phyloP scores from a whole-genome alignment of 1,284 basidiomycete genomes.

The Pseudozyma hubeiensis region DNA sequence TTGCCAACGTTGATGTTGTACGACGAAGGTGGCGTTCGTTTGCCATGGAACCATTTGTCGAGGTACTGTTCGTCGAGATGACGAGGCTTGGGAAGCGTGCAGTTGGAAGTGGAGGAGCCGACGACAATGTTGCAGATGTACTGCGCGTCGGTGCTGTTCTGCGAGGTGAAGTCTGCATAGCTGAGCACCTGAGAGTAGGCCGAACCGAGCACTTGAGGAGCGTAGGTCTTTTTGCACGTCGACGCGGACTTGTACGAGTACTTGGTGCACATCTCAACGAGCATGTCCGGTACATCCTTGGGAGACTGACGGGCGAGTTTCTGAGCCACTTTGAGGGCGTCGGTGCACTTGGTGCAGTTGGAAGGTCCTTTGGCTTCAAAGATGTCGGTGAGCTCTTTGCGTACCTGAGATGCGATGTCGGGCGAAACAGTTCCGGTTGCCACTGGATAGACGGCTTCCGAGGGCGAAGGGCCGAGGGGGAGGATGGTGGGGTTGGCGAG shows the following conservation, averaged over 20 bases:
- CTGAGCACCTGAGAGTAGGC: constrained; percentile 61
- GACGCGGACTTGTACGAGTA: constrained; percentile 74
- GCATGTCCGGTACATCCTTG: constrained; percentile 74
- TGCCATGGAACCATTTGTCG: constrained; percentile 59
- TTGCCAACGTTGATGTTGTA: constrained; percentile 41
- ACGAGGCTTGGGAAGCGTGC: constrained; percentile 49
- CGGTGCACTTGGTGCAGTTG: constrained; percentile 76
- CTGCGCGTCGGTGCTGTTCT: constrained; percentile 52
- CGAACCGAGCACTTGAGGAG: constrained; percentile 47
- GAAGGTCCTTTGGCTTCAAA: constrained; percentile 65
- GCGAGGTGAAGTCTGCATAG: constrained; percentile 57
- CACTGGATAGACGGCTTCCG: constrained; percentile 56
- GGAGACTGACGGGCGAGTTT: constrained; percentile 77
- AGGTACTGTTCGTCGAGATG: constrained; percentile 50
- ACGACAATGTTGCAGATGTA: constrained; percentile 63
- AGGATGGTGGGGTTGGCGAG: constrained; percentile 77
- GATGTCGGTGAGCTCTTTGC: constrained; percentile 67
- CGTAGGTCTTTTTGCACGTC: constrained; percentile 58
- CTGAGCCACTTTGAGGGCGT: constrained; percentile 76
- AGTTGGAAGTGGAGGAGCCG: constrained; percentile 38
- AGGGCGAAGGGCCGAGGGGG: constrained; percentile 72
- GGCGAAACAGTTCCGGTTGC: constrained; percentile 62
- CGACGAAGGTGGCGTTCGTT: constrained; percentile 29
- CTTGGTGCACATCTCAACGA: constrained; percentile 75
- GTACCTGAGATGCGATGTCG: constrained; percentile 71